A percentile compares a stretch with the other conserved stretches of the same genome.
phyloP scores from a whole-genome alignment of 164 flowering plant genomes.

The Annona squamosa region DNA sequence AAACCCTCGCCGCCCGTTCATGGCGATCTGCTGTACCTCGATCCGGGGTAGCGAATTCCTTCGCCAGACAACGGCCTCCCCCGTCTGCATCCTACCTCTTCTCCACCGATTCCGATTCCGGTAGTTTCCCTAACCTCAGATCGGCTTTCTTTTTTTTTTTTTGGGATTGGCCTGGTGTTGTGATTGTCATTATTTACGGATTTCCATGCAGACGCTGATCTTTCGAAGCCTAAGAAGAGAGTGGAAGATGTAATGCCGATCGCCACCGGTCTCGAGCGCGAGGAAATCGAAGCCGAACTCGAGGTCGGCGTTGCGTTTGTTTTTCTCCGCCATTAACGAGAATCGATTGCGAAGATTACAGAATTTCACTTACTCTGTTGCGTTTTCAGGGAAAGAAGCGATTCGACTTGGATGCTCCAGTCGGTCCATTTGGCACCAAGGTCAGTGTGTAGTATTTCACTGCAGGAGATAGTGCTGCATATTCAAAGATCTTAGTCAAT shows the following conservation, averaged over 20 bases:
- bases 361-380: neutral
- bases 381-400: constrained; percentile 52
- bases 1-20: constrained; percentile 31
- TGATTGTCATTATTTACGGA: neutral
- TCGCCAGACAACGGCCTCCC: constrained; percentile 10
- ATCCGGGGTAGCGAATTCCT: constrained; percentile 5
- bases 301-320: constrained; percentile 22
- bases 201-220: neutral
- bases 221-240: constrained; percentile 33
- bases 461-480: too few relatives aligned
- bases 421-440: constrained; percentile 91
- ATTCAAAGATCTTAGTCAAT: too few relatives aligned
- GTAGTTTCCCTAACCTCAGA: neutral
- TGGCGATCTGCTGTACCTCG: constrained; percentile 23
- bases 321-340: too few relatives aligned
- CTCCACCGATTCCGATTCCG: constrained; percentile 3
- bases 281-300: constrained; percentile 80
- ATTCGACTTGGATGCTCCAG: constrained; percentile 52
- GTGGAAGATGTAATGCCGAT: constrained; percentile 86
- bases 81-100: constrained; percentile 7
- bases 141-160: neutral
- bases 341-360: neutral
- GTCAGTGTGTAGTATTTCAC: constrained; percentile 25
- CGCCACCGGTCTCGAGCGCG: constrained; percentile 93
- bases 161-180: neutral